Conservation (phyloP, 768 basidiomycete species). For the Lactarius sp. region DNA sequence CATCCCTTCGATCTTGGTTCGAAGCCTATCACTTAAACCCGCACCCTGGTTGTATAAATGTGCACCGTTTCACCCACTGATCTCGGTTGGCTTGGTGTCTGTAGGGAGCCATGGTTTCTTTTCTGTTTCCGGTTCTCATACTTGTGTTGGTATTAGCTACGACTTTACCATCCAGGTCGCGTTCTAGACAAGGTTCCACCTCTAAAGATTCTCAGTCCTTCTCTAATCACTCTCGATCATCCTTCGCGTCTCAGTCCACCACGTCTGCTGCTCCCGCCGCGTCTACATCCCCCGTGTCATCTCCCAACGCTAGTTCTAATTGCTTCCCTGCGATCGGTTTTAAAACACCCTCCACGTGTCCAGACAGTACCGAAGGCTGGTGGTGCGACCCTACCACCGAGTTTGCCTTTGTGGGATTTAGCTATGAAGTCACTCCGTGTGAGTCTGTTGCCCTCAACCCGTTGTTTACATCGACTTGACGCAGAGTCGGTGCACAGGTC, state of each 20-base stretch:
- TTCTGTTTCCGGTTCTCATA: neutral
- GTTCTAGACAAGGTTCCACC: neutral
- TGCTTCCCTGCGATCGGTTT: conserved; percentile 45
- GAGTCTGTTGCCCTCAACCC: conserved; percentile 25
- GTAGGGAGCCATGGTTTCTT: neutral
- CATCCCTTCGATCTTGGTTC: no score
- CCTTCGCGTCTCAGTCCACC: neutral
- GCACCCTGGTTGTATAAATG: neutral
- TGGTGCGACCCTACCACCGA: conserved; percentile 61
- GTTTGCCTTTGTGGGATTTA: conserved; percentile 74
- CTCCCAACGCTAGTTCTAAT: neutral
- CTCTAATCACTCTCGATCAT: neutral
- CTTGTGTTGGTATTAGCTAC: neutral
- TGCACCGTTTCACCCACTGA: neutral
- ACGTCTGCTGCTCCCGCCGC: neutral
- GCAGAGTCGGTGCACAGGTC: conserved; percentile 39
- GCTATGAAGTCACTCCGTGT: conserved; percentile 69
- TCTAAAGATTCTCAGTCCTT: neutral
- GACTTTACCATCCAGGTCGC: neutral
- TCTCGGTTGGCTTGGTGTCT: neutral
- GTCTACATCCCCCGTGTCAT: neutral
- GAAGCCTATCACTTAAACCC: no score
- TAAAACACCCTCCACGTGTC: conserved; percentile 48
- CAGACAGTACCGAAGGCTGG: conserved; percentile 33
- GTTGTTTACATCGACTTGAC: conserved; percentile 7